Base-by-base conservation (phyloP, 2,329 filamentous ascomycete species). In the Aspergillus fumigatus region DNA sequence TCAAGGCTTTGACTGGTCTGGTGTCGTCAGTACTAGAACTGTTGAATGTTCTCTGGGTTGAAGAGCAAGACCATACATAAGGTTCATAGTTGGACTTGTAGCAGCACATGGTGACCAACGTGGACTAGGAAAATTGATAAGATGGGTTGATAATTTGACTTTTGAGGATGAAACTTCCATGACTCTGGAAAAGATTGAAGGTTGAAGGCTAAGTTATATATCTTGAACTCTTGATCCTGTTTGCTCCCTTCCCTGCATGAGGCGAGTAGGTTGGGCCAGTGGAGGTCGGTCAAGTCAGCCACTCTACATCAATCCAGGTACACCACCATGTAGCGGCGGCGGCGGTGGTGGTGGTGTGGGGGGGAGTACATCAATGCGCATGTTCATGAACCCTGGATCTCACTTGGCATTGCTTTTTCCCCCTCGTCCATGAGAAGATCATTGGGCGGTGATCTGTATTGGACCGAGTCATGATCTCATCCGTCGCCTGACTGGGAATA, bases 81-180 rank as follows among this genome's bases (percentile, higher is more conserved):
- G 71, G 66, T 57, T 75, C 70, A 55, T 73, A 75, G 67, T 75
- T 75, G 61, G 66, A 70, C 51, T 71, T 74, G 69, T 75, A 75
- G 48, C 62, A 75, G 48, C 62, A 63, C 69, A 73, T 75, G 45
- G 45, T 70, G 59, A 52, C 40, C 43, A 43, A 52, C 26, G 52
- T 51, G 40, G 26, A 48, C 35, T 21, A 41, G 23, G 14, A 47
- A 40, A 41, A 47, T 21, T 10, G 17, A 21, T n/a, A 23, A 14
- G 38, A 9, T 43, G 23, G 52, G 10, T n/a, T 56, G 19, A 45
- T 56, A 17, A 45, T 51, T 45, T 56, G 54, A 26, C 32, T 38
- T 38, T 38, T 38, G 32, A 38, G 48, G 32, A 50, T 35, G 45
- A 56, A 11, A 53, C 48, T 48, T 29, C 27, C 10, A 3, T 23